phyloP scores from a whole-genome alignment of 2,329 filamentous ascomycete genomes.

The Fusarium pseudograminearum region DNA sequence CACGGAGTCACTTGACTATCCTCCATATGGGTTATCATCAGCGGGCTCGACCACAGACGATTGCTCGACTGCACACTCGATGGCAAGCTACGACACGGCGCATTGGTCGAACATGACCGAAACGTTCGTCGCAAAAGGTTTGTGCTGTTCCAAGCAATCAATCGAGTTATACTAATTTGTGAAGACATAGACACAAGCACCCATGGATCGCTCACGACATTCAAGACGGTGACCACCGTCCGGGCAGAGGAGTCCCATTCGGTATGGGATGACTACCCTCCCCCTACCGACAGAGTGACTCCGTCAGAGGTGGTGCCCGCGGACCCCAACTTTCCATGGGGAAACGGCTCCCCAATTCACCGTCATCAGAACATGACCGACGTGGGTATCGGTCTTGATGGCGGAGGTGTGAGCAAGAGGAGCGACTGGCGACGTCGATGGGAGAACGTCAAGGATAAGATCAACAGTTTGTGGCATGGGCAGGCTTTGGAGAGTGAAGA shows the following conservation, averaged over 20 bases:
- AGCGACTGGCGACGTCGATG: slow-evolving; percentile 26
- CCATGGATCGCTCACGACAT: slow-evolving; percentile 34
- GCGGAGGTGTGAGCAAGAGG: slow-evolving; percentile 18
- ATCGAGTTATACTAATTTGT: slow-evolving; percentile 8
- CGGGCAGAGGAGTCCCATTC: slow-evolving; percentile 13
- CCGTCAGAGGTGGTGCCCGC: slow-evolving; percentile 43
- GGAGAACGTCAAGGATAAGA: slow-evolving; percentile 28
- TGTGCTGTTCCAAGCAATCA: slow-evolving; percentile 8
- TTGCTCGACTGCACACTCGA: slow-evolving; percentile 27
- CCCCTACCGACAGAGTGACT: slow-evolving; percentile 33
- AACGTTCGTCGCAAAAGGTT: slow-evolving; percentile 29
- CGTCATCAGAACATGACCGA: slow-evolving; percentile 51
- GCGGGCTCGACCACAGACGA: slow-evolving; percentile 19
- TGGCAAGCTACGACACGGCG: slow-evolving; percentile 20
- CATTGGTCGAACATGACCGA: slow-evolving; percentile 38
- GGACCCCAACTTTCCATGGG: slow-evolving; percentile 54
- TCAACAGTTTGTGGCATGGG: slow-evolving; percentile 33
- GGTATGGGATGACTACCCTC: slow-evolving; percentile 26
- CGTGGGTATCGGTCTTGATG: slow-evolving; percentile 40
- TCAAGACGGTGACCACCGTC: slow-evolving; percentile 38
- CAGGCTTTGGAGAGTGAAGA: slow-evolving; percentile 10
- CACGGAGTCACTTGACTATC: slow-evolving; percentile 19
- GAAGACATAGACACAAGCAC: slow-evolving; percentile 18
- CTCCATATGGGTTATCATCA: background rate
- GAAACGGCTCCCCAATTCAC: slow-evolving; percentile 52